These are phyloP conservation scores for Xylariomycetidae sp. DNA, from an alignment of 2,329 filamentous ascomycete genomes.

Conservation along the genomic window DNA sequence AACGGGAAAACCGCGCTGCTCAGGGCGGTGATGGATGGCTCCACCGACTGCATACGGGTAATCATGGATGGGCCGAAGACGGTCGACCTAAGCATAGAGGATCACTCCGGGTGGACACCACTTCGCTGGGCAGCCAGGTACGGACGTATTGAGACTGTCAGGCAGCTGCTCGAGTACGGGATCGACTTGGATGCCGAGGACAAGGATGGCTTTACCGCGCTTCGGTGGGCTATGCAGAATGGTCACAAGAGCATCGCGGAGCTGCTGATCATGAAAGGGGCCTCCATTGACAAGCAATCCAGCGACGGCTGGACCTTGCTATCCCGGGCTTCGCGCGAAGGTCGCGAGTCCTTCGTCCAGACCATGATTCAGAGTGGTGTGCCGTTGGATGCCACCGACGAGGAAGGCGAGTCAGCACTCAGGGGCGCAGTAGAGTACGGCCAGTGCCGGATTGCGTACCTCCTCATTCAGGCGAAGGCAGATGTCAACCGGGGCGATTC, in stretches of 20 bases:
- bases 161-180: constrained; percentile 2
- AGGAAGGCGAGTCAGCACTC: constrained; percentile 1
- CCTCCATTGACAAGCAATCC: constrained; percentile 1
- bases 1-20: constrained; percentile 1
- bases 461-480: constrained; percentile 3
- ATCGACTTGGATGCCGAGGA: constrained; percentile 4
- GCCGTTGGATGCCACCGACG: neutral
- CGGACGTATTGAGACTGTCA: constrained; percentile 1
- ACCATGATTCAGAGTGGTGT: constrained; percentile 1
- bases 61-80: constrained; percentile 1
- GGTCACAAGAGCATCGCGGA: constrained; percentile 3
- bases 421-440: constrained; percentile 4
- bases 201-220: constrained; percentile 5
- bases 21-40: constrained; percentile 3
- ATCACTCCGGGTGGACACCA: constrained; percentile 2
- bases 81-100: constrained; percentile 1
- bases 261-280: constrained; percentile 2
- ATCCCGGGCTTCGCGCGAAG: constrained; percentile 4
- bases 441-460: constrained; percentile 2
- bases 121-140: constrained; percentile 4
- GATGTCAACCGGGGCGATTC: constrained; percentile 2
- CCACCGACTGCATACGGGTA: neutral
- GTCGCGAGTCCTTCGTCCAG: constrained; percentile 2
- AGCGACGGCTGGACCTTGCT: constrained; percentile 5
- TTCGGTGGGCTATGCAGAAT: constrained; percentile 5